phyloP scores from a whole-genome alignment of 1,284 basidiomycete genomes.

The Sporisorium sorghi region DNA sequence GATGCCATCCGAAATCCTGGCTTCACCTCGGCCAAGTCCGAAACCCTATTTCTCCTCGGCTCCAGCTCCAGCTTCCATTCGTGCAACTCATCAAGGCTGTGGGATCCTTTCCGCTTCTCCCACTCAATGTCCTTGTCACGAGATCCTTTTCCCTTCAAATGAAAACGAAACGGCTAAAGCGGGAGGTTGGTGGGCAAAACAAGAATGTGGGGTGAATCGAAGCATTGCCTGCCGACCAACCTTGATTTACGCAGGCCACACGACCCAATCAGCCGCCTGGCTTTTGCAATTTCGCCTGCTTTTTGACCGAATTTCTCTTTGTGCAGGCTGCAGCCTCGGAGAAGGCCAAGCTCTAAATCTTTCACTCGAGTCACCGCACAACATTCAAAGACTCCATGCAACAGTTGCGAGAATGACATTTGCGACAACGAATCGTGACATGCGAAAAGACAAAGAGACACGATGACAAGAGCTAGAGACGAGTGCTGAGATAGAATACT shows the following conservation, averaged over 20 bases:
- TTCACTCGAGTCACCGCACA: neutral
- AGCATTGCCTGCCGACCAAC: neutral
- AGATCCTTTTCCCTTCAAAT: neutral
- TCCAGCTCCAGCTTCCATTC: neutral
- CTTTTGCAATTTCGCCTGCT: constrained; percentile 13
- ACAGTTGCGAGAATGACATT: neutral
- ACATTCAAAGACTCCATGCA: neutral
- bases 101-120: neutral
- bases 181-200: neutral
- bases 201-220: neutral
- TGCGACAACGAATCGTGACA: constrained; percentile 14
- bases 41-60: neutral
- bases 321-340: constrained; percentile 12
- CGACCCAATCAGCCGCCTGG: constrained; percentile 19
- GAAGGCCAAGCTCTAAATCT: constrained; percentile 16
- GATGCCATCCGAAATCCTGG: neutral
- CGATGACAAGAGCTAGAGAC: neutral
- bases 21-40: neutral
- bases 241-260: neutral
- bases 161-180: neutral
- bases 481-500: neutral
- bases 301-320: neutral
- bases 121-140: neutral
- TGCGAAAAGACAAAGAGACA: constrained; percentile 9
- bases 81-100: neutral